Evolutionary conservation across 2,329 filamentous ascomycete genomes (phyloP).

Genomic region (Elsinoe australis): DNA sequence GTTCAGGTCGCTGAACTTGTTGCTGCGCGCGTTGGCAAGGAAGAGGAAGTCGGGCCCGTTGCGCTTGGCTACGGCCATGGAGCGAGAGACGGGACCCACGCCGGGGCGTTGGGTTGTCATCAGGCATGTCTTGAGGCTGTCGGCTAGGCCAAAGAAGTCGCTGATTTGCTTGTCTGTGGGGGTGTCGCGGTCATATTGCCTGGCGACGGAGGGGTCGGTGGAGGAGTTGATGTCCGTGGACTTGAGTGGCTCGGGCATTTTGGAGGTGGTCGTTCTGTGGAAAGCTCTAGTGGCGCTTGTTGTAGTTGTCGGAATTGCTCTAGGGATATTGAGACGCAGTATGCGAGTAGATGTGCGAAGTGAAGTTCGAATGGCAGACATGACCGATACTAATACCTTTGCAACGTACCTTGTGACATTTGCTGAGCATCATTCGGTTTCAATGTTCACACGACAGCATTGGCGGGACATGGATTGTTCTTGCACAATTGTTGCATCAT

Average conservation of each 20-base stretch:
- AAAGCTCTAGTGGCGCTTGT: background rate
- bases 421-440: background rate
- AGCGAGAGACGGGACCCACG: slow-evolving; percentile 39
- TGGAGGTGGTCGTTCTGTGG: slow-evolving; percentile 22
- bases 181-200: slow-evolving; percentile 41
- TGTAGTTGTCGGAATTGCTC: background rate
- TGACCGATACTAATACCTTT: slow-evolving; percentile 6
- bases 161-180: slow-evolving; percentile 40
- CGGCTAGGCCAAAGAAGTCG: slow-evolving; percentile 42
- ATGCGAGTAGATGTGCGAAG: too few species aligned
- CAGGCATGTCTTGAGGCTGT: slow-evolving; percentile 40
- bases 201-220: slow-evolving; percentile 42
- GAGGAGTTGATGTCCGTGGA: slow-evolving; percentile 38
- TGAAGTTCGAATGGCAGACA: slow-evolving; percentile 5
- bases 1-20: slow-evolving; percentile 42
- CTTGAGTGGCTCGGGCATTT: slow-evolving; percentile 41
- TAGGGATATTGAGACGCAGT: too few species aligned
- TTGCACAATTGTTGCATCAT: slow-evolving; percentile 16
- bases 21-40: slow-evolving; percentile 41
- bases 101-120: slow-evolving; percentile 37
- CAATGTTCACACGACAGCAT: background rate
- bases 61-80: slow-evolving; percentile 51
- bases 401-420: background rate
- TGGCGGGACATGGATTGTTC: background rate
- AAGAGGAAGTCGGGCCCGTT: slow-evolving; percentile 45